phyloP scores from a whole-genome alignment of 2,329 filamentous ascomycete species.

The Lecanosticta acicola region DNA sequence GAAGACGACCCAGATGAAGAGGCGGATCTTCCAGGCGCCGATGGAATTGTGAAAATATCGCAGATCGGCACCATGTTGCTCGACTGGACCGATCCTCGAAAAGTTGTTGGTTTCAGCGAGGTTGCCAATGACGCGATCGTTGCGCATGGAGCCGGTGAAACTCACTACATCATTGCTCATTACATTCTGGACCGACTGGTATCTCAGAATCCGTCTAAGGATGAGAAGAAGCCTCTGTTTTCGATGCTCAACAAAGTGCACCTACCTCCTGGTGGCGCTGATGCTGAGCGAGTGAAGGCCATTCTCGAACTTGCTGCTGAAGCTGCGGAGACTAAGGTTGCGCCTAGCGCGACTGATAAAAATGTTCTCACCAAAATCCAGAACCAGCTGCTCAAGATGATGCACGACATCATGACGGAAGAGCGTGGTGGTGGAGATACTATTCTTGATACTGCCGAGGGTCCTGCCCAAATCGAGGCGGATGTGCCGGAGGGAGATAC shows the following conservation, averaged over 20 bases:
- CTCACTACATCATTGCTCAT: constrained; percentile 72
- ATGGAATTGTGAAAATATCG: constrained; percentile 62
- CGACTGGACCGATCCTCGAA: constrained; percentile 92
- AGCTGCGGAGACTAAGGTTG: constrained; percentile 45
- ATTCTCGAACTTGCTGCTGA: constrained; percentile 44
- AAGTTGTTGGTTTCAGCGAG: constrained; percentile 47
- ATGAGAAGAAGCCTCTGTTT: constrained; percentile 78
- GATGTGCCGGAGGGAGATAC: constrained; percentile 12
- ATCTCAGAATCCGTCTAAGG: constrained; percentile 58
- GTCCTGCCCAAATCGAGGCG: constrained; percentile 16
- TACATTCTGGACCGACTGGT: constrained; percentile 71
- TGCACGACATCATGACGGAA: constrained; percentile 39
- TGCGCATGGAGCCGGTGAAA: constrained; percentile 31
- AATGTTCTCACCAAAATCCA: constrained; percentile 53
- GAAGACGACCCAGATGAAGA: constrained; percentile 50
- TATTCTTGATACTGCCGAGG: constrained; percentile 23
- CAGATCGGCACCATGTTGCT: constrained; percentile 76
- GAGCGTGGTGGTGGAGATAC: constrained; percentile 32
- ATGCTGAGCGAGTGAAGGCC: constrained; percentile 30
- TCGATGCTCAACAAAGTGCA: constrained; percentile 77
- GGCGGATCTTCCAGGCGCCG: constrained; percentile 65
- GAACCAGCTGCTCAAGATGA: constrained; percentile 47
- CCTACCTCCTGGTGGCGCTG: constrained; percentile 52
- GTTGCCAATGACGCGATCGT: constrained; percentile 15
- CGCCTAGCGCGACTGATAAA: constrained; percentile 48